Base-by-base conservation (phyloP, 2,329 filamentous ascomycete genomes). In the Calcarisporium arbuscula region DNA sequence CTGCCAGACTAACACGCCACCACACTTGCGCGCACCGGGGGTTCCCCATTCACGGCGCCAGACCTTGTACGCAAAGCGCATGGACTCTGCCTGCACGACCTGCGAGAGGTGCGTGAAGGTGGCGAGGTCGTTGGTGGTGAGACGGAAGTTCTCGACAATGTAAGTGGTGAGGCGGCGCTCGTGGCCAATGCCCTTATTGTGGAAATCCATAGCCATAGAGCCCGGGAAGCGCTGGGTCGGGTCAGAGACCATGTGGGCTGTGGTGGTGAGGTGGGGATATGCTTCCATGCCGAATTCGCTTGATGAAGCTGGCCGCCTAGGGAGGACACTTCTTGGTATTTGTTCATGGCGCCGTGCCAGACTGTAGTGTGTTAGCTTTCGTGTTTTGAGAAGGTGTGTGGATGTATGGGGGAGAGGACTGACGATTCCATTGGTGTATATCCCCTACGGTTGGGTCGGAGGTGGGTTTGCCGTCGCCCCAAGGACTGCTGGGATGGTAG, bases 121-220 rank as follows among this genome's bases (percentile, higher is more conserved):
- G 2, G 82, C 76, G 22, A 72, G 64, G 21, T 76, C 67, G 36
- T 81, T 71, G 27, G 61, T 56, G 15, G 58, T 54, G n/a, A n/a
- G n/a, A 4, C 74, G 71, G 49, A 89, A 77, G 60, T 89, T 90
- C 51, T 89, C 85, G 10, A 80, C 74, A 2, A 89, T 62, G 49
- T 90, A 90, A 1, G 80, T 77, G 10, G 81, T 80, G 39, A 89
- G 77, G 25, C 83, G 70, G 22, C 83, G 70, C 54, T 88, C 82
- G 49, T 88, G 82, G 1, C 84, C 83, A 45, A 80, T 78, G 7
- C 82, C 85, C 58, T 90, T 90, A 60, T 90, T 90, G 60, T 88
- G 85, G 51, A 89, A 88, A 50, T 89, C 84, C 30, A 89, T 67
- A 38, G 80, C 80, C 40, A 78, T 77, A 5, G 81, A 86, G 43